A percentile compares a stretch with the other conserved stretches of the same genome.
Evolutionary conservation across 2,329 filamentous ascomycete species (phyloP).

Genomic region (Paracamarosporium sp.): DNA sequence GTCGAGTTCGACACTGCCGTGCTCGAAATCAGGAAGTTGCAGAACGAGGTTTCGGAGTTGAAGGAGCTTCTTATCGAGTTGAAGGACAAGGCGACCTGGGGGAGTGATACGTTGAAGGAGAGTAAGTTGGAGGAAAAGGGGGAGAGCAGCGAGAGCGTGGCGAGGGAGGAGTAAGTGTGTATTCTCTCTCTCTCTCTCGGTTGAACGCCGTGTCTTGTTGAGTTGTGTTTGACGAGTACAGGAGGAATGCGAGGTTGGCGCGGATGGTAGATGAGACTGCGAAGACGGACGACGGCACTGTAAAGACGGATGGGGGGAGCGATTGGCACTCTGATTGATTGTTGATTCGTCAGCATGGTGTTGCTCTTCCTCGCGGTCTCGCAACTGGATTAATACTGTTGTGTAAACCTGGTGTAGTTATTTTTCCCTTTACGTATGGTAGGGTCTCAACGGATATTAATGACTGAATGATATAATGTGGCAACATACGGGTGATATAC

Average conservation of each 20-base stretch:
- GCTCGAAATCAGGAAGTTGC: conserved; percentile 63
- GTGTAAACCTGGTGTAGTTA: too few relatives aligned
- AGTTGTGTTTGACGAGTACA: background rate
- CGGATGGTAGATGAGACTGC: background rate
- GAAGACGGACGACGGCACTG: conserved; percentile 1
- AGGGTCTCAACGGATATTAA: too few relatives aligned
- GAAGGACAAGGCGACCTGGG: conserved; percentile 32
- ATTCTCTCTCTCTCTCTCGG: too few relatives aligned
- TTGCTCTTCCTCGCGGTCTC: background rate
- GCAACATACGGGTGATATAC: too few relatives aligned
- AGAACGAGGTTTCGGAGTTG: conserved; percentile 53
- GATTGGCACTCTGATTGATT: conserved; percentile 7
- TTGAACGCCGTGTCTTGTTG: too few relatives aligned
- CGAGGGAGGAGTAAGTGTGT: conserved; percentile 26
- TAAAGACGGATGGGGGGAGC: conserved; percentile 2
- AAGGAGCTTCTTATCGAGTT: conserved; percentile 47
- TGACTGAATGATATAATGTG: too few relatives aligned
- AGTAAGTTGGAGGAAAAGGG: conserved; percentile 32
- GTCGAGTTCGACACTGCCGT: conserved; percentile 79
- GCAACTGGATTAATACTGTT: background rate
- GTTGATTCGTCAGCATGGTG: background rate
- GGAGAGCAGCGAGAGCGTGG: conserved; percentile 33
- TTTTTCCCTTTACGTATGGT: too few relatives aligned
- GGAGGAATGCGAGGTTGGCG: background rate
- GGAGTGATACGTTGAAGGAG: conserved; percentile 36